Percentiles rank a stretch among this genome's conserved stretches.
Conservation (phyloP, 73 alveolate species). For the Paramecium tetraurelia region DNA sequence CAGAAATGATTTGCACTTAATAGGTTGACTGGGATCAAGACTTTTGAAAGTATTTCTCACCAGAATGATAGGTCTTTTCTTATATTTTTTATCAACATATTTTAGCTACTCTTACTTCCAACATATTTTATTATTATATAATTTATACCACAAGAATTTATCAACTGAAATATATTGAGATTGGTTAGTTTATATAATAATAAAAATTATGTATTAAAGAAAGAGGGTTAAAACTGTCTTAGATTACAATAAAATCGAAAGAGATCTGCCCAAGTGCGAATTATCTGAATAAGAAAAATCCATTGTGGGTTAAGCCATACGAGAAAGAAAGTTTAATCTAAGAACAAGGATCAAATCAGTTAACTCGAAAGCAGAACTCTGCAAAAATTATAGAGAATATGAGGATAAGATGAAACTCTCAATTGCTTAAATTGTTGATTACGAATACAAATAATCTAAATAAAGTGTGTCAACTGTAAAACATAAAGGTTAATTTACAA, state of each 20-base stretch:
- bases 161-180: background rate
- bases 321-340: background rate
- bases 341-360: slow-evolving; percentile 1
- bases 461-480: background rate
- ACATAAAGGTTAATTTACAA: background rate
- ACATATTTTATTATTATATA: background rate
- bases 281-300: background rate
- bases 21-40: slow-evolving; percentile 61
- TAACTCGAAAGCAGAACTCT: background rate
- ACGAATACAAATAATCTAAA: background rate
- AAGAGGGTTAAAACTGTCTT: background rate
- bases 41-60: slow-evolving; percentile 23
- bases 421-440: background rate
- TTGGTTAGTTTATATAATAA: background rate
- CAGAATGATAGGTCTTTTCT: background rate
- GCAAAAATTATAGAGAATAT: background rate
- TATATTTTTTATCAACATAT: background rate
- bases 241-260: background rate
- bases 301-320: background rate
- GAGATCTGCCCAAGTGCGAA: background rate
- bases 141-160: background rate
- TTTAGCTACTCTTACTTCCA: background rate
- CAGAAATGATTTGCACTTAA: slow-evolving; percentile 43
- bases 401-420: background rate
- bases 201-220: background rate